Evolutionary conservation across 352 stramenopile species (phyloP), one percentile per base, ranked within the genome.

Genomic region (Pythium insidiosum): DNA sequence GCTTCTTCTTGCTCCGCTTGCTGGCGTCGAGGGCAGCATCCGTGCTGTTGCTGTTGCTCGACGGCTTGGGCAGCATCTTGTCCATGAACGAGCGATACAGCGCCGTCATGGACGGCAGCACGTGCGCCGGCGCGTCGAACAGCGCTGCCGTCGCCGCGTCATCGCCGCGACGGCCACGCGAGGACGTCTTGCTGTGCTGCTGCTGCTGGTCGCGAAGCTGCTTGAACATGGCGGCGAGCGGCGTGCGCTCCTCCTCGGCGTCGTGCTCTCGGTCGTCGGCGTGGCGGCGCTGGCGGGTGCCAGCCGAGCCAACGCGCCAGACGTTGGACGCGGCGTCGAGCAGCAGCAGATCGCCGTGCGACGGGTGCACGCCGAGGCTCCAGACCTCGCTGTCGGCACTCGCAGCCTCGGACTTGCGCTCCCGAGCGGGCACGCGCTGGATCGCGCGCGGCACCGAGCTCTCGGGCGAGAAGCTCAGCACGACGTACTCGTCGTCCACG

Each of bases 31-130:
- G 30, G 6, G 20, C 47, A 1, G 36, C 46, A 16, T 35, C 47
- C 0, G 31, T 46, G 0, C 39, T 46, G 12, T 37, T 37, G 21
- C 28, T 44, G 4, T 59, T 24, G 1, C 33, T 40, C 18, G 73
- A 63, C 4, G 75, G 58, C 49, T 90, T 89, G 6, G 69, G 61
- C 38, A 94, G 61, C 72, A 94, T 88, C 53, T 76, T 83, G 51
- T 94, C 81, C 78, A 94, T 87, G 49, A 90, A 94, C 34, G 75
- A 85, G 3, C 74, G 61, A 58, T 91, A 94, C 29, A 94, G 56
- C 23, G 74, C 68, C 33, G 77, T 83, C n/a, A n/a, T n/a, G n/a
- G n/a, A n/a, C n/a, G n/a, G n/a, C n/a, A n/a, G n/a, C n/a, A n/a
- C n/a, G n/a, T 94, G 81, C 12, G 72, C 73, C 9, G 81, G 78